Evolutionary conservation across 108 stramenopile genomes (phyloP).

Genomic region (Stephanodiscus minutulus): DNA sequence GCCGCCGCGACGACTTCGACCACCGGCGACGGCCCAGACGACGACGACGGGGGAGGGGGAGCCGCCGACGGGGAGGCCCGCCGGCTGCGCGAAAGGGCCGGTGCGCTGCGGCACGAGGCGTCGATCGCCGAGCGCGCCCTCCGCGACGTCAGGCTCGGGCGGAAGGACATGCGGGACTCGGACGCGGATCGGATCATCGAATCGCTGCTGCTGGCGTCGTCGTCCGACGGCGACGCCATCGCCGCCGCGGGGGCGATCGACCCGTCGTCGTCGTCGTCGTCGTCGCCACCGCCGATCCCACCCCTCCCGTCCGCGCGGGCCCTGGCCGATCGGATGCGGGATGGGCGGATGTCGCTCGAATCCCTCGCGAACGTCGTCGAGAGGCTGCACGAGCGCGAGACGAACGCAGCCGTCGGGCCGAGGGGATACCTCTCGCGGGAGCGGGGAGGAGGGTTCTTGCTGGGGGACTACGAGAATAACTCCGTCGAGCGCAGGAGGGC

Average conservation of each 20-base stretch:
- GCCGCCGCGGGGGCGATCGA: neutral
- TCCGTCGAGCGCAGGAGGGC: constrained; percentile 34
- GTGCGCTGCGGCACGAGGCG: constrained; percentile 54
- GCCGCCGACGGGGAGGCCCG: constrained; percentile 20
- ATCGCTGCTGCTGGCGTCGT: constrained; percentile 17
- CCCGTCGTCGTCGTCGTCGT: too few relatives aligned
- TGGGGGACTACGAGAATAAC: constrained; percentile 37
- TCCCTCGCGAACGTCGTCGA: constrained; percentile 57
- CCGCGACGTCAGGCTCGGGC: constrained; percentile 17
- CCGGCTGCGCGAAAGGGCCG: constrained; percentile 52
- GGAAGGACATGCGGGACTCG: constrained; percentile 29
- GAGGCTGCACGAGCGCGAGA: constrained; percentile 55
- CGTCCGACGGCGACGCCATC: neutral
- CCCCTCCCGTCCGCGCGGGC: constrained; percentile 19
- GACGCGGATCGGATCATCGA: constrained; percentile 49
- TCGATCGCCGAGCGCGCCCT: constrained; percentile 47
- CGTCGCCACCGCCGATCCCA: too few relatives aligned
- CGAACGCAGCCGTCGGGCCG: constrained; percentile 22
- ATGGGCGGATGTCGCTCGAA: constrained; percentile 37
- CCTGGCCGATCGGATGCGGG: constrained; percentile 46
- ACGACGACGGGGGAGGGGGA: constrained; percentile 6
- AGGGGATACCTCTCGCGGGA: constrained; percentile 24
- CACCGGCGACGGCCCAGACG: constrained; percentile 2
- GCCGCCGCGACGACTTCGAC: constrained; percentile 19
- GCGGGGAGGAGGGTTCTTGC: constrained; percentile 14